A percentile compares a stretch with the other conserved stretches of the same genome.
Evolutionary conservation across 495 filamentous ascomycete genomes (phyloP).

Genomic region (Tetracladium marchalianum): DNA sequence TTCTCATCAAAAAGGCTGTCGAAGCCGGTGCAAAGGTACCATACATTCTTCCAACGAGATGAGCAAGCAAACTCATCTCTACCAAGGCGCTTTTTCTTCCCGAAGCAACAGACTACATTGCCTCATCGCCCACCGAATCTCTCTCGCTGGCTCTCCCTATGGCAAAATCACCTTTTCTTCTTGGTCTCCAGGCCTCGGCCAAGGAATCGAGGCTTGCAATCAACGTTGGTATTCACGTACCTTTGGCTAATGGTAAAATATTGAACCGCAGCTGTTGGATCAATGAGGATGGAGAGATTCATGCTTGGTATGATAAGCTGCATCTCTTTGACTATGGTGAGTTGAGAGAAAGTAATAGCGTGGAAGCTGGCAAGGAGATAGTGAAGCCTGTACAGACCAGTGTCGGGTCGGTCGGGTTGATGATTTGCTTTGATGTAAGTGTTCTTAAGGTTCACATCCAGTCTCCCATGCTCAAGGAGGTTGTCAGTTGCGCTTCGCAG

Average conservation of each 20-base stretch:
- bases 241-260: constrained; percentile 44
- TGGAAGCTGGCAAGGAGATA: constrained; percentile 49
- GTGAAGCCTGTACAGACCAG: constrained; percentile 60
- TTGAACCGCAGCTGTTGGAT: constrained; percentile 66
- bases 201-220: constrained; percentile 51
- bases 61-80: background rate
- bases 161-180: constrained; percentile 49
- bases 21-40: constrained; percentile 66
- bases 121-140: constrained; percentile 51
- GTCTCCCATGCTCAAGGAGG: constrained; percentile 14
- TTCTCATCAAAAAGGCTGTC: constrained; percentile 61
- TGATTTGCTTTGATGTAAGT: constrained; percentile 83
- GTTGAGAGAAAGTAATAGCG: constrained; percentile 54
- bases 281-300: constrained; percentile 49
- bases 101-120: constrained; percentile 87
- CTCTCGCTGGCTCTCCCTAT: constrained; percentile 54
- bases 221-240: constrained; percentile 84
- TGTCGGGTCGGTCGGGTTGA: constrained; percentile 63
- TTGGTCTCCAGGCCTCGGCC: constrained; percentile 60
- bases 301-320: constrained; percentile 63
- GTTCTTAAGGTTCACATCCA: background rate
- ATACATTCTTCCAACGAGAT: background rate
- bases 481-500: constrained; percentile 60
- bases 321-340: constrained; percentile 71
- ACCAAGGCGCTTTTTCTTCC: constrained; percentile 77